Evolutionary conservation across 1,284 basidiomycete species (phyloP).

Genomic region (Leucoagaricus sp.): DNA sequence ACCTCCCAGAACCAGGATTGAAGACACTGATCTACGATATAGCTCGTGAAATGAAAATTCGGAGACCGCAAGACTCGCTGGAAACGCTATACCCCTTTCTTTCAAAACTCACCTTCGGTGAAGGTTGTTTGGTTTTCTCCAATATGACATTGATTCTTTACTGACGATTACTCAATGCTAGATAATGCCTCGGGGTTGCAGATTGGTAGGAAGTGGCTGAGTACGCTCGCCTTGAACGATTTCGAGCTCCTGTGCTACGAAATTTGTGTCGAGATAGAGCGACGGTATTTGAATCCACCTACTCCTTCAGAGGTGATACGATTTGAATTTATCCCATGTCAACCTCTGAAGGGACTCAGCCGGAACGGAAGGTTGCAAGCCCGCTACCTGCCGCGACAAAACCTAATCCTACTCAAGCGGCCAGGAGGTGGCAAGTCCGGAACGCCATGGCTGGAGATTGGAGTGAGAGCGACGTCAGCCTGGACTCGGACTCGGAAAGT

Average conservation of each 20-base stretch:
- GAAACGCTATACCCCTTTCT: neutral
- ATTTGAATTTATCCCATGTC: neutral
- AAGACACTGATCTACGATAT: neutral
- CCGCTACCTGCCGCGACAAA: no score
- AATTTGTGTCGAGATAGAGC: constrained; percentile 2
- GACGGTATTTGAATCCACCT: neutral
- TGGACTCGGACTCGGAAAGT: neutral
- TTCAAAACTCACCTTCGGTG: neutral
- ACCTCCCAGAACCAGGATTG: neutral
- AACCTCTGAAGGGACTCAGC: no score
- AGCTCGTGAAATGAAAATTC: constrained; percentile 1
- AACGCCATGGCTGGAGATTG: constrained; percentile 1
- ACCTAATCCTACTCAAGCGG: neutral
- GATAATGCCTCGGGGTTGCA: neutral
- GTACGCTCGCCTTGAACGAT: neutral
- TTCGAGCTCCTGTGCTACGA: constrained; percentile 9
- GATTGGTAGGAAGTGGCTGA: neutral
- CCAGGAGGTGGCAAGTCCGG: neutral
- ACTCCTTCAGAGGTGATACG: neutral
- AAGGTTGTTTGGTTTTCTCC: no score
- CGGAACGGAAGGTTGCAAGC: no score
- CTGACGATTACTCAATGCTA: no score
- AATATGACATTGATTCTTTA: no score
- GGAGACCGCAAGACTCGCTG: neutral
- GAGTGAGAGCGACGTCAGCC: neutral